Percentiles rank a stretch among this genome's conserved stretches.
Evolutionary conservation across 495 filamentous ascomycete species (phyloP).

Genomic region (Beverwykella pulmonaria): DNA sequence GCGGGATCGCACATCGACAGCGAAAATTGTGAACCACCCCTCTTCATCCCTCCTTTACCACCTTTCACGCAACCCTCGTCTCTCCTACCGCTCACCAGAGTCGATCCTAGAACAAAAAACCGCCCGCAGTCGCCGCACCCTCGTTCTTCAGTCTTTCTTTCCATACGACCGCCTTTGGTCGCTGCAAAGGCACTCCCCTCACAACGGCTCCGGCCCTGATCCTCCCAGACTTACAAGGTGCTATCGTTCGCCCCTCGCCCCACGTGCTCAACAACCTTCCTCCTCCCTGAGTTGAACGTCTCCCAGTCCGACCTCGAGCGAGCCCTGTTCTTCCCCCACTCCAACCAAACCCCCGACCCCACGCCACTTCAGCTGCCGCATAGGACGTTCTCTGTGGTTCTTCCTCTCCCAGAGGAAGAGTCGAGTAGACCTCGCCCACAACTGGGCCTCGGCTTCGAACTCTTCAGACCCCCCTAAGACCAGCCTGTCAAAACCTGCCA

Average conservation of each 20-base stretch:
- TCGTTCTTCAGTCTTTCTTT: not conserved
- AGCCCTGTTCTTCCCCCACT: slow-evolving; percentile 49
- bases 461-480: slow-evolving; percentile 89
- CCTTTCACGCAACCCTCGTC: not conserved
- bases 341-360: slow-evolving; percentile 58
- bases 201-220: slow-evolving; percentile 30
- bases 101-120: not conserved
- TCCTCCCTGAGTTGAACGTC: slow-evolving; percentile 62
- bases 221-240: slow-evolving; percentile 70
- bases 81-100: slow-evolving; percentile 6
- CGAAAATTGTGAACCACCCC: slow-evolving; percentile 14
- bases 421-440: slow-evolving; percentile 81
- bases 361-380: slow-evolving; percentile 90
- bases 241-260: slow-evolving; percentile 58
- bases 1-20: not conserved
- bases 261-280: slow-evolving; percentile 70
- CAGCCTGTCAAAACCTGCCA: slow-evolving; percentile 12
- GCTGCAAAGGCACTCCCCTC: slow-evolving; percentile 32
- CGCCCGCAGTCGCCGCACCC: slow-evolving; percentile 1
- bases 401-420: slow-evolving; percentile 96
- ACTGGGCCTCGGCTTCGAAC: slow-evolving; percentile 80
- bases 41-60: slow-evolving; percentile 3
- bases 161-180: slow-evolving; percentile 33
- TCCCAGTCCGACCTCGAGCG: slow-evolving; percentile 51
- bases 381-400: slow-evolving; percentile 93